phyloP scores from a whole-genome alignment of 2,329 filamentous ascomycete genomes.

The Aaosphaeria arxii region DNA sequence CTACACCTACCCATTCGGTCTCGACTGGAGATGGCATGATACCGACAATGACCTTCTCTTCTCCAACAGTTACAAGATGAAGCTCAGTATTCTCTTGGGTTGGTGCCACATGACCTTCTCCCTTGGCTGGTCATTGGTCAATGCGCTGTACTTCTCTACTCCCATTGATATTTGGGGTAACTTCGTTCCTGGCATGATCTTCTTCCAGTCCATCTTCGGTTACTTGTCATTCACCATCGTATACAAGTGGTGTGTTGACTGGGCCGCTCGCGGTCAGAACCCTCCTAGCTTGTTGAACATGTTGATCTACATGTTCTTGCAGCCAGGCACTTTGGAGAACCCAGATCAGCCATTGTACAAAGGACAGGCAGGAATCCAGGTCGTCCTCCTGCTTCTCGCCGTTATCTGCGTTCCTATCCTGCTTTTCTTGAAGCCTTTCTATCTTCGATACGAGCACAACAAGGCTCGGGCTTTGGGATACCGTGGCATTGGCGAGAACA shows the following conservation, averaged over 20 bases:
- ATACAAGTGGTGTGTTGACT: slow-evolving; percentile 96
- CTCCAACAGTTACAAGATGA: slow-evolving; percentile 99
- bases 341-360: slow-evolving; percentile 63
- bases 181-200: slow-evolving; percentile 97
- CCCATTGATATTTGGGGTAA: slow-evolving; percentile 97
- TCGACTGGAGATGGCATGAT: slow-evolving; percentile 96
- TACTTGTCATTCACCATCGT: slow-evolving; percentile 92
- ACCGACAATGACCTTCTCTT: slow-evolving; percentile 94
- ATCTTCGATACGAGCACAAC: slow-evolving; percentile 92
- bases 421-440: slow-evolving; percentile 93
- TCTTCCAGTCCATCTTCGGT: slow-evolving; percentile 98
- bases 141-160: slow-evolving; percentile 90
- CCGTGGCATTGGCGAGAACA: slow-evolving; percentile 85
- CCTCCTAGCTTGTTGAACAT: slow-evolving; percentile 94
- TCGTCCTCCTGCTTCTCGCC: slow-evolving; percentile 76
- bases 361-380: slow-evolving; percentile 74
- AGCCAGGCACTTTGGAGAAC: slow-evolving; percentile 72
- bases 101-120: slow-evolving; percentile 99
- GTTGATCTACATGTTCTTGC: slow-evolving; percentile 99
- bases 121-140: slow-evolving; percentile 86
- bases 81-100: slow-evolving; percentile 95
- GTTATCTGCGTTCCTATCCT: slow-evolving; percentile 84
- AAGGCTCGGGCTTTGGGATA: slow-evolving; percentile 83
- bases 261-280: slow-evolving; percentile 63
- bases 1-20: slow-evolving; percentile 91